phyloP scores from a whole-genome alignment of 208 protist species.

The Leishmania martiniquensis region DNA sequence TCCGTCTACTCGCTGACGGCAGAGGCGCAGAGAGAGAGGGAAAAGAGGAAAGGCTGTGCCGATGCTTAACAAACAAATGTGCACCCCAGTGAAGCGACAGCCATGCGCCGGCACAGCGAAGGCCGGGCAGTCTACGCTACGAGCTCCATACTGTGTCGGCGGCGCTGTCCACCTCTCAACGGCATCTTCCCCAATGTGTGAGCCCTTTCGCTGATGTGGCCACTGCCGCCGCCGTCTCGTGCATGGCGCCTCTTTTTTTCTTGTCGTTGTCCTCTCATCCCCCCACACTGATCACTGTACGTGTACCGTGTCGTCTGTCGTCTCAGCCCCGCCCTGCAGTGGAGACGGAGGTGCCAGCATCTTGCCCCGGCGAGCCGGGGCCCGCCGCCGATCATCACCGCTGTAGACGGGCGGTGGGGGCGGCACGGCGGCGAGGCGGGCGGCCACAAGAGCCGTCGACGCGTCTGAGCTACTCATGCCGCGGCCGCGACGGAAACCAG shows the following conservation, averaged over 20 bases:
- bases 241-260: too few species aligned
- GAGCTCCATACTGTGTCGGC: not conserved
- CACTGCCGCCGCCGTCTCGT: not conserved
- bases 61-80: too few species aligned
- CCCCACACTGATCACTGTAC: not conserved
- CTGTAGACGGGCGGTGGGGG: slow-evolving; percentile 30
- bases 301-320: slow-evolving; percentile 40
- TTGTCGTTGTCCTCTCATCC: not conserved
- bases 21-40: not conserved
- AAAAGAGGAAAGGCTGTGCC: not conserved
- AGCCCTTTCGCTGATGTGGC: not conserved
- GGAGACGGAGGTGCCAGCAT: slow-evolving; percentile 48
- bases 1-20: not conserved
- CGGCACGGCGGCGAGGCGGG: slow-evolving; percentile 13
- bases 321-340: slow-evolving; percentile 35
- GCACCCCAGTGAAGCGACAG: not conserved
- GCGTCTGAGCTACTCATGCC: slow-evolving; percentile 16
- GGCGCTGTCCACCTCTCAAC: not conserved
- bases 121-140: not conserved
- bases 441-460: slow-evolving; percentile 30
- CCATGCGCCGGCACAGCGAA: too few species aligned
- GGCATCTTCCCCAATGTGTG: too few species aligned
- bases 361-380: slow-evolving; percentile 3
- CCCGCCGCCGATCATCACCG: slow-evolving; percentile 7
- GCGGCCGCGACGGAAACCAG: not conserved